A percentile compares a stretch with the other conserved stretches of the same genome.
These are phyloP conservation scores for Sporothrix dimorphospora DNA, from an alignment of 2,329 filamentous ascomycete genomes.

Conservation along the genomic window DNA sequence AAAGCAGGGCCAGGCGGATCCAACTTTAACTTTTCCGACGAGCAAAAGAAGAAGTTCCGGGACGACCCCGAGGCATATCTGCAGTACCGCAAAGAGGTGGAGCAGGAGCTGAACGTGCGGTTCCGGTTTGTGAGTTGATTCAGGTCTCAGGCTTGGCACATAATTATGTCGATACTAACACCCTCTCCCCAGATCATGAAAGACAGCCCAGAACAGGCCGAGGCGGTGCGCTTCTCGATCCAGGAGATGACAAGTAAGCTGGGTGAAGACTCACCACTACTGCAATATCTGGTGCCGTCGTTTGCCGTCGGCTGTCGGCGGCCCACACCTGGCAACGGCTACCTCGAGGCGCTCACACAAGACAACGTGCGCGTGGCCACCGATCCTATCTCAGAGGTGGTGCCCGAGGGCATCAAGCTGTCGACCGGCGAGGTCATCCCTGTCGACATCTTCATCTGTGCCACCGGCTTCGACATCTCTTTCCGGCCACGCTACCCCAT, in stretches of 20 bases:
- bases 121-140: neutral
- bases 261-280: constrained; percentile 45
- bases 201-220: constrained; percentile 4
- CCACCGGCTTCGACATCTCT: constrained; percentile 44
- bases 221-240: neutral
- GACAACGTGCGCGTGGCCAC: constrained; percentile 49
- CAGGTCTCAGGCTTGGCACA: neutral
- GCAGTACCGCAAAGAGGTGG: constrained; percentile 16
- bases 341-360: constrained; percentile 46
- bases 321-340: constrained; percentile 48
- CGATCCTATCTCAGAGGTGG: constrained; percentile 45
- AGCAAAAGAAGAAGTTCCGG: constrained; percentile 17
- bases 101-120: constrained; percentile 8
- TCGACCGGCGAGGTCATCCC: constrained; percentile 39
- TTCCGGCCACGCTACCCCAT: constrained; percentile 41
- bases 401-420: constrained; percentile 38
- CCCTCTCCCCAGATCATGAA: neutral
- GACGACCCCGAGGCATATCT: constrained; percentile 14
- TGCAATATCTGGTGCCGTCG: constrained; percentile 47
- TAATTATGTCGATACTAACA: neutral
- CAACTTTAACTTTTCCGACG: constrained; percentile 12
- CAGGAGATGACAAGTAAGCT: constrained; percentile 1
- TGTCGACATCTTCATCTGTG: constrained; percentile 39
- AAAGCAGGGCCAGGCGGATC: neutral
- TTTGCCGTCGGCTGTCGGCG: constrained; percentile 50